Evolutionary conservation across 2,329 filamentous ascomycete genomes (phyloP), one percentile per base, ranked within the genome.

Genomic region (Pseudogymnoascus sp.): DNA sequence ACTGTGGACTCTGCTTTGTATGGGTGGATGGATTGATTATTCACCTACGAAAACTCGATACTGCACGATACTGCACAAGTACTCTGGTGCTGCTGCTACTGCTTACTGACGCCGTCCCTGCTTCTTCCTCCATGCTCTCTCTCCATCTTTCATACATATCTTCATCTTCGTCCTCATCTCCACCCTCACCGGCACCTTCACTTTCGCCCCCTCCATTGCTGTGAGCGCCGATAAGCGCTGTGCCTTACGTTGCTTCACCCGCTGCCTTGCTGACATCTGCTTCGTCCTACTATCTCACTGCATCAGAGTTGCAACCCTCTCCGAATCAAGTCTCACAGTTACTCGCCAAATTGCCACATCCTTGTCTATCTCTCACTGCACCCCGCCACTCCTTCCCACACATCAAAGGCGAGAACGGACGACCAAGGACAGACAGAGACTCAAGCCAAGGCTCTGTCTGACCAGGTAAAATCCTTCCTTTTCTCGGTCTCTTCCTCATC

Each of bases 1-100:
- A 52, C 27, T 31, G 27, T 52, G 27, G 45, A 15, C 4, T 52
- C 27, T 18, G 8, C n/a, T 31, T 18, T 52, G 45, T 52, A 18
- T n/a, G n/a, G n/a, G n/a, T 52, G 45, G 45, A 18, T 52, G 45
- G 45, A 52, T 52, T 52, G 45, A 31, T 52, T 52, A 52, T 52
- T 31, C 45, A 52, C n/a, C 45, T 12, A 10, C 45, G n/a, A n/a
- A n/a, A n/a, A n/a, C n/a, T n/a, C n/a, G n/a, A n/a, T n/a, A n/a
- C n/a, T n/a, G n/a, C n/a, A n/a, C n/a, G n/a, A n/a, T n/a, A n/a
- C n/a, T n/a, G n/a, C n/a, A n/a, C 27, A 31, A 52, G 27, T 27
- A 31, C 45, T 18, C 27, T 6, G 27, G 45, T 27, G 31, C 13
- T 31, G 2, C 10, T 52, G 12, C 25, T 52, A 52, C 27, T 3